Evolutionary conservation across 495 filamentous ascomycete species (phyloP).

Genomic region (Letharia lupina): DNA sequence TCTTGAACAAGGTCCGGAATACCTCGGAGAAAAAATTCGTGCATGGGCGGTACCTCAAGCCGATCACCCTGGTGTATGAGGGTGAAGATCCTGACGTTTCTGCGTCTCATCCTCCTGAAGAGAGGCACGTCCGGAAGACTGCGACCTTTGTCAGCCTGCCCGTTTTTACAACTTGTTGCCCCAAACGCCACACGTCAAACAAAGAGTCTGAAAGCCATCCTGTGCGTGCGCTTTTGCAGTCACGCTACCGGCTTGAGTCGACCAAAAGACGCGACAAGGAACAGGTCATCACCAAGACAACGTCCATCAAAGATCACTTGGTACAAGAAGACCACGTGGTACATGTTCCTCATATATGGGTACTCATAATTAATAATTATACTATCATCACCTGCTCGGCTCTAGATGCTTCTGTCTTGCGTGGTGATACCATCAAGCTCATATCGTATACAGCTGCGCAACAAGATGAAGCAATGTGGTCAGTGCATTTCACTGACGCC

Average conservation of each 20-base stretch:
- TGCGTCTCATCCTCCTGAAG: neutral
- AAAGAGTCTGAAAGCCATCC: slow-evolving; percentile 9
- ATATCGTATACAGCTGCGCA: slow-evolving; percentile 9
- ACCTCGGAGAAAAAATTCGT: slow-evolving; percentile 13
- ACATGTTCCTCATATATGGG: slow-evolving; percentile 13
- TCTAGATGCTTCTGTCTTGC: slow-evolving; percentile 3
- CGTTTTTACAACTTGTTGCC: slow-evolving; percentile 5
- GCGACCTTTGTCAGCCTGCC: slow-evolving; percentile 12
- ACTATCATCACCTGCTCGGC: slow-evolving; percentile 12
- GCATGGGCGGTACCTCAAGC: slow-evolving; percentile 13
- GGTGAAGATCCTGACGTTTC: slow-evolving; percentile 8
- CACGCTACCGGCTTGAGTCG: slow-evolving; percentile 11
- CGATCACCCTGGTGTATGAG: slow-evolving; percentile 7
- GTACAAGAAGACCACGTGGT: slow-evolving; percentile 9
- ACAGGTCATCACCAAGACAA: slow-evolving; percentile 8
- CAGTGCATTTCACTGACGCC: slow-evolving; percentile 12
- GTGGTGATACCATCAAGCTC: slow-evolving; percentile 6
- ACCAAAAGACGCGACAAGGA: slow-evolving; percentile 13
- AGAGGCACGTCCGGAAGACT: slow-evolving; percentile 7
- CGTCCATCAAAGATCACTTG: neutral
- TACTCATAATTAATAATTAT: slow-evolving; percentile 10
- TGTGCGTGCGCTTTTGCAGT: slow-evolving; percentile 12
- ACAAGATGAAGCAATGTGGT: slow-evolving; percentile 12
- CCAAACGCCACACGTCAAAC: slow-evolving; percentile 6
- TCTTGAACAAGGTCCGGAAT: slow-evolving; percentile 6